Evolutionary conservation across 2,329 filamentous ascomycete species (phyloP).

Genomic region (Alternaria sp.): DNA sequence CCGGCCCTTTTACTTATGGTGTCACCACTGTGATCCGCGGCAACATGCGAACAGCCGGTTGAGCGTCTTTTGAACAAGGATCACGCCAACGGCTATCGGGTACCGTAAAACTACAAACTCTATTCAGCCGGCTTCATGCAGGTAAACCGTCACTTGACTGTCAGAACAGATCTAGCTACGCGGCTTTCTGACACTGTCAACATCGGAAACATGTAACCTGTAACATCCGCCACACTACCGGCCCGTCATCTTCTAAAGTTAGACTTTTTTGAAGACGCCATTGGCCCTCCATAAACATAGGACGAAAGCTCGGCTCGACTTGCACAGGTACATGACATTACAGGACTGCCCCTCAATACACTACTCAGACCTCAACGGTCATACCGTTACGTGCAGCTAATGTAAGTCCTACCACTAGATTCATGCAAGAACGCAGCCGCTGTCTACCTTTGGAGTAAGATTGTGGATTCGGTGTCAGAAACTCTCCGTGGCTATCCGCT

Average conservation of each 20-base stretch:
- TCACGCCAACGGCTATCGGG: neutral
- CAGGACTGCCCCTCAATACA: constrained; percentile 1
- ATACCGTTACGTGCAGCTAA: constrained; percentile 8
- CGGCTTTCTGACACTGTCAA: neutral
- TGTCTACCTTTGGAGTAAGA: neutral
- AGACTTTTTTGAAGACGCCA: neutral
- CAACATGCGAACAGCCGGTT: neutral
- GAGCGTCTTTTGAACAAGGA: neutral
- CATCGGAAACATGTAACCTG: constrained; percentile 1
- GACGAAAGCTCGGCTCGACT: neutral
- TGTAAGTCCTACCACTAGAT: neutral
- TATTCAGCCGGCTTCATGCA: neutral
- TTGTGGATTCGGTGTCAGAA: neutral
- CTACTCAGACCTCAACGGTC: constrained; percentile 2
- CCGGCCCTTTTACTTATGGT: neutral
- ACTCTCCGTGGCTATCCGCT: neutral
- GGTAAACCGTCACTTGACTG: neutral
- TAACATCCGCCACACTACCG: neutral
- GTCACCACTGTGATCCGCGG: neutral
- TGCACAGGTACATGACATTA: neutral
- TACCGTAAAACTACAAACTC: constrained; percentile 2
- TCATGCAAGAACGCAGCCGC: constrained; percentile 1
- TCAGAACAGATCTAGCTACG: neutral
- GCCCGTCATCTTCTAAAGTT: neutral
- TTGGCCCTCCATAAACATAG: neutral